Evolutionary conservation across 139 green algal species (phyloP).

Genomic region (Picochlorum sp.): DNA sequence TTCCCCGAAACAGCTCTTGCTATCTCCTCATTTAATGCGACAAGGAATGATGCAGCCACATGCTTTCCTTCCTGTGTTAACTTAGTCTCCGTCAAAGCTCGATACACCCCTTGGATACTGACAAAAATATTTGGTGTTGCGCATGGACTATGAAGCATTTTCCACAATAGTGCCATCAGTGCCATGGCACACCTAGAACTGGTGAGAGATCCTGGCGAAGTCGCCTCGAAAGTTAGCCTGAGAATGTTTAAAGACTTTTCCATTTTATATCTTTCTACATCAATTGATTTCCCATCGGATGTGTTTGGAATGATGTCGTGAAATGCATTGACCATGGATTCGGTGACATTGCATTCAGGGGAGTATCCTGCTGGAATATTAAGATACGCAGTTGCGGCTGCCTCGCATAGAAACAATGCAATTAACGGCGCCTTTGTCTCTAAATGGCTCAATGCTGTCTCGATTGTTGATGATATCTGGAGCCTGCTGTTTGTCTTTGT

Average conservation of each 20-base stretch:
- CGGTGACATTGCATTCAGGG: neutral
- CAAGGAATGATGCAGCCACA: neutral
- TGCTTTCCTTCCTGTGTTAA: too few species aligned
- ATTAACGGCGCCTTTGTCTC: neutral
- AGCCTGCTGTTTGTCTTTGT: constrained; percentile 8
- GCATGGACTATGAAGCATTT: neutral
- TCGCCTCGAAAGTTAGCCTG: neutral
- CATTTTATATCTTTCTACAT: too few species aligned
- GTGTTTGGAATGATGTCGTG: too few species aligned
- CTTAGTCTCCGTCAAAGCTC: neutral
- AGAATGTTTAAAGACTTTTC: neutral
- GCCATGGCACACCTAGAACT: neutral
- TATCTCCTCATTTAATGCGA: neutral
- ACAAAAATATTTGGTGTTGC: neutral
- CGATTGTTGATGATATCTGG: constrained; percentile 24
- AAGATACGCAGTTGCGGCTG: neutral
- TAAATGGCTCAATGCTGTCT: constrained; percentile 6
- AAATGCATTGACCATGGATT: neutral
- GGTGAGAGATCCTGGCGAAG: neutral
- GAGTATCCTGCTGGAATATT: neutral
- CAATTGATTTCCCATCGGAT: too few species aligned
- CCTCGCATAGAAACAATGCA: neutral
- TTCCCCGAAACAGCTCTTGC: neutral
- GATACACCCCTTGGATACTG: neutral
- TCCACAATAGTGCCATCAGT: neutral